Evolutionary conservation across 441 rosid species (phyloP), one percentile per base, ranked within the genome.

Genomic region (Cnidoscolus chayamansa): DNA sequence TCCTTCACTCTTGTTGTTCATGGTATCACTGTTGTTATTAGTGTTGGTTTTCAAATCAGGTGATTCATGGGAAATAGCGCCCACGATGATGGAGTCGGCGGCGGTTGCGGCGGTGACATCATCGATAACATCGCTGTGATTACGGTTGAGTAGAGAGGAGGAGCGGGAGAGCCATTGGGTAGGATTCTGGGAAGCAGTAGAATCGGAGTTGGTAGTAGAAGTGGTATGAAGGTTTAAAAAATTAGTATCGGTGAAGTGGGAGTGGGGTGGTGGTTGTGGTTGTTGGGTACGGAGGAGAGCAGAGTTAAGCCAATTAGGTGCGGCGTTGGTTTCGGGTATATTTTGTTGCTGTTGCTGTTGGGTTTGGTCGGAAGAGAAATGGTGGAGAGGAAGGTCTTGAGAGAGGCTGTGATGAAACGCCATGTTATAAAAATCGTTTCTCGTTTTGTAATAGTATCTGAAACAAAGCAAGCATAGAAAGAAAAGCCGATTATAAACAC

Each of bases 221-320:
- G 81, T 19, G 48, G 92, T 86, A 74, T 89, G 96, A 13, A 93
- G 94, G 83, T 90, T 90, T 19, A 93, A 82, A 75, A 92, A 89
- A 72, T 88, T 88, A 54, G 87, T 85, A 72, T 83, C 90, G 37
- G 90, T 54, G 64, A 82, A 84, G 80, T 84, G 85, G n/a, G 80
- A 31, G 30, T 73, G 77, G 0, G 74, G 81, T 0, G 76, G 80
- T 0, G 62, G 83, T 20, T 75, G 85, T 20, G 72, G 79, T 57
- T 74, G 89, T 62, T 82, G 90, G 4, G 86, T 53, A 19, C 97
- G 92, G 71, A 91, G 93, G 65, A 89, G 91, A 19, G 99, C 98
- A 1, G 85, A 73, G 93, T 89, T 92, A 4, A 96, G 86, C 99
- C 99, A 93, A 71, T 82, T 93, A 13, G 97, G 97, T 45, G 85